Evolutionary conservation across 179 eudicot species (phyloP), one percentile per base, ranked within the genome.

Genomic region (Gypsophila paniculata): DNA sequence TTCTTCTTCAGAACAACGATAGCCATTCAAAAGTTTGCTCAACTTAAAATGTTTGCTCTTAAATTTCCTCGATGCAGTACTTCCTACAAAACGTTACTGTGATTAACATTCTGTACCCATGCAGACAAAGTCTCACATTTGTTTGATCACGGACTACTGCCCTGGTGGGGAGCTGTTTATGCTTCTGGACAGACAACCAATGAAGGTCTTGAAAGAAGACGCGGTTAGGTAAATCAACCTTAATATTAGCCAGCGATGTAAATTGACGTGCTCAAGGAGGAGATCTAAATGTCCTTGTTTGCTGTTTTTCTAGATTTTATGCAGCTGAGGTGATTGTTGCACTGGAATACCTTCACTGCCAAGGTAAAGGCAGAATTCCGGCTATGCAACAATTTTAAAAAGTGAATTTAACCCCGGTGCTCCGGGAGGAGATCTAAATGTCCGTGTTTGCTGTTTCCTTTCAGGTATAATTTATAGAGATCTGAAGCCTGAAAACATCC

Each of bases 301-400:
- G n/a, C n/a, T n/a, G n/a, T 73, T 71, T 58, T 26, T 13, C 80
- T 58, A 95, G 99, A 77, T 95, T 95, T 81, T 95, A 88, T 74
- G 98, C 96, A 23, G 96, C 98, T 0, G 96, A 95, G 80, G 98
- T 95, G 61, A 65, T 95, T 39, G 81, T 90, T 80, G 99, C 96
- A 22, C 82, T 95, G 74, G 99, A 95, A 76, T 95, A 95, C 82
- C 95, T 95, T 76, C 98, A 95, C 80, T 95, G 99, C 77, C 98
- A 90, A 92, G 99, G 99, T 95, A 90, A 42, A 67, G 52, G 13
- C 70, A 59, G 60, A 21, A 22, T 36, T n/a, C 32, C 4, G 19
- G 52, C 29, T 23, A 59, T 57, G 14, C 21, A 22, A 75, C 13
- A n/a, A 3, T 46, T 22, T 8, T 36, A 65, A 11, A 25, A 25